These are phyloP conservation scores for Metschnikowia anglica DNA, from an alignment of 805 yeast species.

Conservation along the genomic window DNA sequence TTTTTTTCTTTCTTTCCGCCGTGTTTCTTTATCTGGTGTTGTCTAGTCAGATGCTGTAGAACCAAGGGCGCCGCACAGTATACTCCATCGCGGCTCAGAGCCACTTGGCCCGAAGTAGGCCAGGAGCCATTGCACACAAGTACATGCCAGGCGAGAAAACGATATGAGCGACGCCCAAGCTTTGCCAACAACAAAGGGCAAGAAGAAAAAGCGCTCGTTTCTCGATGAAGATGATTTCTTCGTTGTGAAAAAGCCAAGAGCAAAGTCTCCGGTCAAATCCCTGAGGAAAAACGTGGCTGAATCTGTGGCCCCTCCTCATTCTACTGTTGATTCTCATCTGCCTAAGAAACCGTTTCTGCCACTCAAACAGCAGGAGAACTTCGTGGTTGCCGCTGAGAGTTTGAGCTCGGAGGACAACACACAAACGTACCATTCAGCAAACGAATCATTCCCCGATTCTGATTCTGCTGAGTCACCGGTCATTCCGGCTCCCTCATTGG, in stretches of 20 bases:
- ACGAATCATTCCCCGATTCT: constrained; percentile 7
- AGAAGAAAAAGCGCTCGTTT: constrained; percentile 16
- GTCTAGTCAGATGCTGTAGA: no score
- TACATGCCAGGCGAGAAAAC: no score
- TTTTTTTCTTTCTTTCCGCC: no score
- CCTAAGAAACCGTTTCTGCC: neutral
- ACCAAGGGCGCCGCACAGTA: no score
- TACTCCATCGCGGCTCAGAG: no score
- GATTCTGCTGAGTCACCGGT: neutral
- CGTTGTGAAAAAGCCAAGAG: constrained; percentile 20
- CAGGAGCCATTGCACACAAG: no score
- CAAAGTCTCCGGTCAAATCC: constrained; percentile 4
- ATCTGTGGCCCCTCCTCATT: neutral
- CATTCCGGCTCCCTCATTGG: neutral
- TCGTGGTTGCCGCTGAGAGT: neutral
- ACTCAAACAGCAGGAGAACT: neutral
- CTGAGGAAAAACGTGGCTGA: neutral
- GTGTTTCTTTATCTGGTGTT: no score
- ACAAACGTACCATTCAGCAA: constrained; percentile 10
- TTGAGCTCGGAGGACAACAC: neutral
- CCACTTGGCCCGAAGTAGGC: no score
- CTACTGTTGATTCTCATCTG: neutral
- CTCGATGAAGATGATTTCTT: constrained; percentile 33
- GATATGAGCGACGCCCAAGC: constrained; percentile 1
- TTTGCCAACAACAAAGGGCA: constrained; percentile 1